Base-by-base conservation (phyloP, 495 filamentous ascomycete species). In the Ascodesmis nigricans region DNA sequence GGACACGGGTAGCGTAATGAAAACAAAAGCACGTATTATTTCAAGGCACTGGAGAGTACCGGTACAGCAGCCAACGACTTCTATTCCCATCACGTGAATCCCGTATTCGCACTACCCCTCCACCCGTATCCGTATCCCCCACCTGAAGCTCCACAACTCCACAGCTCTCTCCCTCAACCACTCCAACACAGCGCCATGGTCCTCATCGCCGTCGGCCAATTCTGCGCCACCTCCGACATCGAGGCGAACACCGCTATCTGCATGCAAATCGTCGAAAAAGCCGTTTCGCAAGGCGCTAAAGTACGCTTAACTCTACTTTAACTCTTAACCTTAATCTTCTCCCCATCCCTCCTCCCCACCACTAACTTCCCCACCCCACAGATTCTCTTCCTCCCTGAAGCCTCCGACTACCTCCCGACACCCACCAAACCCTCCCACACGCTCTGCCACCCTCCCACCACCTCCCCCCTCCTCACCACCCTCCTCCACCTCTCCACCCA, bases 331-430 rank as follows among this genome's bases (percentile, higher is more conserved):
- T 7, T 14, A 5, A 30, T 30, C 2, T 31, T 2, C 10, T 31
- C 15, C 29, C 29, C 6, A n/a, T 16, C 1, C 29, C 29, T 7
- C 2, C 29, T 9, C 29, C 29, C 29, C 29, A 3, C 29, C 2
- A 10, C 29, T 16, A 10, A 8, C 6, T 3, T 1, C 29, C 8
- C 3, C 41, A 84, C 16, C n/a, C 29, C 31, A 10, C 20, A 34
- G 77, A 70, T 75, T 17, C 62, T 93, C 33, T 91, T 92, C 55
- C 75, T 93, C 40, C 87, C 82, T 11, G 82, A 93, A 62, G 83
- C 83, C 25, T 71, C 65, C 38, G 83, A 92, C 57, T 93, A 91
- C 60, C 82, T 91, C 41, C 70, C 66, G 27, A 59, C 61, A 10
- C 69, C 69, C 1, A 53, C 67, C 17, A 54, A 65, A 5, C 75